Percentiles rank a stretch among this genome's conserved stretches.
Conservation (phyloP, 129 eudicot species). For the Kitagawia praeruptora region DNA sequence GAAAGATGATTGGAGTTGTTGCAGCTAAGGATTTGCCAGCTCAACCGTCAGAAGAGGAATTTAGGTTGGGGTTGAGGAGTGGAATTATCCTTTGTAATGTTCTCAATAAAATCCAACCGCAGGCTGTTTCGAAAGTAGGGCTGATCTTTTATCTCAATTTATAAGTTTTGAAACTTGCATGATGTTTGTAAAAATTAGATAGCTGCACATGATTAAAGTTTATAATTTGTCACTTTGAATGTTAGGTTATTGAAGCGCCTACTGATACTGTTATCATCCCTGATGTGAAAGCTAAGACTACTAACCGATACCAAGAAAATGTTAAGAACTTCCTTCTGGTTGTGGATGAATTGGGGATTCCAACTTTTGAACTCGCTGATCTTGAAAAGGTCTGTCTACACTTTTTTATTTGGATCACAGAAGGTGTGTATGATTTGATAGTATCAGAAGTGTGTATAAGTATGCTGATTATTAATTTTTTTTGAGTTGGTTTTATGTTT, state of each 20-base stretch:
- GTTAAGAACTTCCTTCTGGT: slow-evolving; percentile 64
- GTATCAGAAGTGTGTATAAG: neutral
- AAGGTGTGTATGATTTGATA: neutral
- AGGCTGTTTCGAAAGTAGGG: slow-evolving; percentile 61
- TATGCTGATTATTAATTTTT: neutral
- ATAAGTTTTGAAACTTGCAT: neutral
- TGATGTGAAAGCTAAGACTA: slow-evolving; percentile 68
- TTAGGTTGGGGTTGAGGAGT: slow-evolving; percentile 73
- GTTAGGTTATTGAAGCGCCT: slow-evolving; percentile 63
- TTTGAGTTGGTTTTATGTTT: slow-evolving; percentile 1
- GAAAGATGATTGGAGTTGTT: slow-evolving; percentile 80
- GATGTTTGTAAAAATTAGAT: neutral
- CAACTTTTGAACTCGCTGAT: slow-evolving; percentile 71
- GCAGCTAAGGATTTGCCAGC: slow-evolving; percentile 86
- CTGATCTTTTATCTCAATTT: neutral
- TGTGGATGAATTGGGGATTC: slow-evolving; percentile 59
- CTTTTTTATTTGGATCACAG: neutral
- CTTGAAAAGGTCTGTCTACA: slow-evolving; percentile 52
- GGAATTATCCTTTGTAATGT: slow-evolving; percentile 78
- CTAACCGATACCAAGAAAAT: slow-evolving; percentile 65
- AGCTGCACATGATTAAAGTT: neutral
- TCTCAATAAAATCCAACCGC: slow-evolving; percentile 64
- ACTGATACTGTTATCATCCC: slow-evolving; percentile 52
- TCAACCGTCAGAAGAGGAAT: slow-evolving; percentile 83
- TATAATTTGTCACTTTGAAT: slow-evolving; percentile 2